A percentile compares a stretch with the other conserved stretches of the same genome.
These are phyloP conservation scores for Aspergillus arachidicola DNA, from an alignment of 2,329 filamentous ascomycete genomes.

Conservation along the genomic window DNA sequence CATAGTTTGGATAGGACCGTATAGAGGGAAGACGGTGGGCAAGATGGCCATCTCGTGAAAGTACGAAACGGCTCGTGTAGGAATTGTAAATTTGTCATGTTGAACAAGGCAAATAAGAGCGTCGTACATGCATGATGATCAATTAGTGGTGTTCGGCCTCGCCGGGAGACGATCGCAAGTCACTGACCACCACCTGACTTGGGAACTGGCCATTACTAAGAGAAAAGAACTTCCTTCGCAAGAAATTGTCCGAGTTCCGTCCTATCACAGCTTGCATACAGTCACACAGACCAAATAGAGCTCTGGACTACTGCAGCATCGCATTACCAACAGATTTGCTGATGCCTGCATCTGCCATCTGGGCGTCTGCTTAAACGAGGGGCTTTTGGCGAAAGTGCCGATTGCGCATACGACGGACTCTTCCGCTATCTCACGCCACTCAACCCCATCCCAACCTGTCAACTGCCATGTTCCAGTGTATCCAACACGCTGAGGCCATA, in stretches of 20 bases:
- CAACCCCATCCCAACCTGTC: slow-evolving; percentile 24
- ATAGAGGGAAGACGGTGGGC: not conserved
- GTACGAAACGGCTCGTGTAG: not conserved
- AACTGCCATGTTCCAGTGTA: slow-evolving; percentile 15
- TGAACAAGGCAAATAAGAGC: not conserved
- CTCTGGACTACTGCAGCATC: slow-evolving; percentile 9
- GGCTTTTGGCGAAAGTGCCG: slow-evolving; percentile 13
- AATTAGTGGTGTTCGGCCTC: slow-evolving; percentile 21
- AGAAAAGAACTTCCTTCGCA: slow-evolving; percentile 7
- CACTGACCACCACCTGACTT: slow-evolving; percentile 29
- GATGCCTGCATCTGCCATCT: slow-evolving; percentile 15
- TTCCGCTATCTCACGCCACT: slow-evolving; percentile 28
- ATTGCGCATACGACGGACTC: slow-evolving; percentile 15
- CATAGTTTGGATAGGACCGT: not conserved
- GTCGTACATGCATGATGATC: not conserved
- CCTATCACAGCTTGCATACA: slow-evolving; percentile 18
- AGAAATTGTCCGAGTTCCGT: slow-evolving; percentile 19
- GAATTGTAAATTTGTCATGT: not conserved
- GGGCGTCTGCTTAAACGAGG: not conserved
- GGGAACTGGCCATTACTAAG: slow-evolving; percentile 13
- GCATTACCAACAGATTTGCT: slow-evolving; percentile 4
- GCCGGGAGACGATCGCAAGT: slow-evolving; percentile 18
- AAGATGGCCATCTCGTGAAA: not conserved
- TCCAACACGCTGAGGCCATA: slow-evolving; percentile 5
- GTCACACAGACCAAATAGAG: slow-evolving; percentile 21